Evolutionary conservation across 257 asterid genomes (phyloP).

Genomic region (Salvia miltiorrhiza): DNA sequence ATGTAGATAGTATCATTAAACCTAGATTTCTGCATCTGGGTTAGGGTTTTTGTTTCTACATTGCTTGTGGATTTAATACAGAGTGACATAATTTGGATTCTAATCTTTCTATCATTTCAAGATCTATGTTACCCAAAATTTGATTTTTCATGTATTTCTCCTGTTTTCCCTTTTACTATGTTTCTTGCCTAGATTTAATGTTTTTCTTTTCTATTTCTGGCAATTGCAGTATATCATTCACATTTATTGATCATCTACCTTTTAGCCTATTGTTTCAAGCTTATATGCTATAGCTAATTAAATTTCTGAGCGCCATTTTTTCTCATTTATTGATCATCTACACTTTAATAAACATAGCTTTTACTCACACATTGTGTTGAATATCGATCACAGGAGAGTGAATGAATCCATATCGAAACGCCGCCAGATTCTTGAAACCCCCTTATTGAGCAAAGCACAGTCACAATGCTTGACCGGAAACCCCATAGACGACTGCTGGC

Average conservation of each 20-base stretch:
- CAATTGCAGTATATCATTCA: neutral
- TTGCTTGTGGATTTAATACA: neutral
- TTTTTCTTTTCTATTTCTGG: slow-evolving; percentile 11
- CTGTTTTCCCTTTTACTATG: slow-evolving; percentile 6
- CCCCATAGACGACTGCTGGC: slow-evolving; percentile 98
- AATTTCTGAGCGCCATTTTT: neutral
- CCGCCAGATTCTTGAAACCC: slow-evolving; percentile 33
- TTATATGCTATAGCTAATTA: neutral
- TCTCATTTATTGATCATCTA: neutral
- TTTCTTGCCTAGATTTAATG: slow-evolving; percentile 1
- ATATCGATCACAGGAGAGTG: slow-evolving; percentile 47
- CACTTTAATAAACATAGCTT: neutral
- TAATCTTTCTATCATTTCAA: slow-evolving; percentile 25
- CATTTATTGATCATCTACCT: neutral
- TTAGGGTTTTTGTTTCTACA: slow-evolving; percentile 1
- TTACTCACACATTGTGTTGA: neutral
- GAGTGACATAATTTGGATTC: neutral
- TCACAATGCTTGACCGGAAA: slow-evolving; percentile 83
- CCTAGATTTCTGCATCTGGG: slow-evolving; percentile 22
- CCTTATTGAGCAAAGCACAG: slow-evolving; percentile 23
- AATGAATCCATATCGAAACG: slow-evolving; percentile 60
- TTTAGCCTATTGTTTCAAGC: neutral
- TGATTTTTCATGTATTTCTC: neutral
- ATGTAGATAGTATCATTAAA: neutral
- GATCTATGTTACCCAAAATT: slow-evolving; percentile 29